A percentile compares a stretch with the other conserved stretches of the same genome.
phyloP scores from a whole-genome alignment of 805 yeast species.

The Wickerhamomyces mucosus region DNA sequence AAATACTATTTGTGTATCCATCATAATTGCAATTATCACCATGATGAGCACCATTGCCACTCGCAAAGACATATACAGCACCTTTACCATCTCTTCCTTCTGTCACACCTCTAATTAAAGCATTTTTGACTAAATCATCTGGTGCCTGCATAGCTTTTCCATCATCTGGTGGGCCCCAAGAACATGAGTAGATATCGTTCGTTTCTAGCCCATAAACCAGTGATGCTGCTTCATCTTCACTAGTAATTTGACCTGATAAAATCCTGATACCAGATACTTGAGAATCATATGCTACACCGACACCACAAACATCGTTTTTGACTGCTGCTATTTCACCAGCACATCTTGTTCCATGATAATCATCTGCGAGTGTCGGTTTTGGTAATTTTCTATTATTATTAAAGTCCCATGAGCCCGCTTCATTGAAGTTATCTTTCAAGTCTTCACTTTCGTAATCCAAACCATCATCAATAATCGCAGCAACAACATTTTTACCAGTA shows the following conservation, averaged over 20 bases:
- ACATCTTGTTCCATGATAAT: slow-evolving; percentile 93
- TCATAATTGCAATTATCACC: slow-evolving; percentile 94
- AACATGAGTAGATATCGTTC: slow-evolving; percentile 92
- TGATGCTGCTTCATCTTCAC: slow-evolving; percentile 89
- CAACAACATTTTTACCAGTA: slow-evolving; percentile 74
- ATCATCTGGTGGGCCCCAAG: slow-evolving; percentile 98
- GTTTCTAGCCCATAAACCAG: slow-evolving; percentile 69
- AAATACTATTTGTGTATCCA: slow-evolving; percentile 93
- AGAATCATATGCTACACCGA: slow-evolving; percentile 89
- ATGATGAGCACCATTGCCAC: slow-evolving; percentile 81
- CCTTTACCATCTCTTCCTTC: slow-evolving; percentile 81
- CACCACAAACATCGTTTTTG: slow-evolving; percentile 79
- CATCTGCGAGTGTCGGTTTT: slow-evolving; percentile 70
- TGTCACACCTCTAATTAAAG: slow-evolving; percentile 74
- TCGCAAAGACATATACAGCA: slow-evolving; percentile 86
- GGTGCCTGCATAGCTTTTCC: slow-evolving; percentile 86
- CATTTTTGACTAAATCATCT: slow-evolving; percentile 63
- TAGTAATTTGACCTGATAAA: slow-evolving; percentile 66
- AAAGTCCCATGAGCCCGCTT: slow-evolving; percentile 88
- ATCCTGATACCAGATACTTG: slow-evolving; percentile 87
- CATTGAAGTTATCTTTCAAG: slow-evolving; percentile 55
- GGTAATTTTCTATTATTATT: slow-evolving; percentile 72
- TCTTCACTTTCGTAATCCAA: slow-evolving; percentile 75
- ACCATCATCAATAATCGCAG: slow-evolving; percentile 93
- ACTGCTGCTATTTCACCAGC: slow-evolving; percentile 95